phyloP scores from a whole-genome alignment of 257 asterid species.

The Rauvolfia tetraphylla region DNA sequence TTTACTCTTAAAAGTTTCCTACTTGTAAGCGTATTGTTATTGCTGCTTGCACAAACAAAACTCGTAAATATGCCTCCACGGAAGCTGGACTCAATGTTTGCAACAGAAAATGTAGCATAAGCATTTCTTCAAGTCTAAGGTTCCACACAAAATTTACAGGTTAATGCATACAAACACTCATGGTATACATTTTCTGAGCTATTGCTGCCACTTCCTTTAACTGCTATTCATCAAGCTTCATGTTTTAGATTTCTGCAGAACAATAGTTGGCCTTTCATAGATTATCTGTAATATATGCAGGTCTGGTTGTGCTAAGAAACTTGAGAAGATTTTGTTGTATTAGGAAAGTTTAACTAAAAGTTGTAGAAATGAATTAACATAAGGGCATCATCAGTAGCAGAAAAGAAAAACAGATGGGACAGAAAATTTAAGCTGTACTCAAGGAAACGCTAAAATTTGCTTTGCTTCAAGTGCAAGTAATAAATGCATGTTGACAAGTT shows the following conservation, averaged over 20 bases:
- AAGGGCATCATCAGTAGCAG: neutral
- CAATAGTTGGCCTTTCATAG: neutral
- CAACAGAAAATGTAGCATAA: neutral
- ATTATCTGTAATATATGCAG: neutral
- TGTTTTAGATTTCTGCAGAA: neutral
- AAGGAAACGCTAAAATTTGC: neutral
- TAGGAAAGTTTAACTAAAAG: neutral
- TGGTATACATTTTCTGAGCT: neutral
- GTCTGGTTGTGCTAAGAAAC: constrained; percentile 1
- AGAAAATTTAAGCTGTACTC: neutral
- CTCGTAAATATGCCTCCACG: neutral
- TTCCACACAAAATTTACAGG: neutral
- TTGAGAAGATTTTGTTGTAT: neutral
- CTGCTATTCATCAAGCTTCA: neutral
- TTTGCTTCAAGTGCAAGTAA: neutral
- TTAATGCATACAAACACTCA: neutral
- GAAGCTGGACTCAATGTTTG: neutral
- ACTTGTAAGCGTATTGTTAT: neutral
- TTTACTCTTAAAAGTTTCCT: neutral
- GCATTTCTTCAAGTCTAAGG: neutral
- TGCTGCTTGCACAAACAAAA: neutral
- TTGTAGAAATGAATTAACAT: neutral
- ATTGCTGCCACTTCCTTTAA: constrained; percentile 2
- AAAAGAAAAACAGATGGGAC: neutral
- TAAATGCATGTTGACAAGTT: neutral